A percentile compares a stretch with the other conserved stretches of the same genome.
Conservation (phyloP, 2,329 filamentous ascomycete species). For the Claviceps quebecensis region DNA sequence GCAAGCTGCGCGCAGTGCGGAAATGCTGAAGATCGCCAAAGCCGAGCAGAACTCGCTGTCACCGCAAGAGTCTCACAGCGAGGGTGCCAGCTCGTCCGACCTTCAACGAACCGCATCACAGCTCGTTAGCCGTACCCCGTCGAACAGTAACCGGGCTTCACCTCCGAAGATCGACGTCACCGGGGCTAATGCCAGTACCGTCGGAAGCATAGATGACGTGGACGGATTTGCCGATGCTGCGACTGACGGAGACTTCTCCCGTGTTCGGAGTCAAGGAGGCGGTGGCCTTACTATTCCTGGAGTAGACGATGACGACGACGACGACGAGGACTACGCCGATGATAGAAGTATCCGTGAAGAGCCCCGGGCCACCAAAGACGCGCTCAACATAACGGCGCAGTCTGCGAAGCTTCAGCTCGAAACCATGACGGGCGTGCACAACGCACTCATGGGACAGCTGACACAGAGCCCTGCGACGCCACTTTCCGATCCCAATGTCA, state of each 20-base stretch:
- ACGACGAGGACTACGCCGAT: conserved; percentile 61
- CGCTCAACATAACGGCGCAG: conserved; percentile 92
- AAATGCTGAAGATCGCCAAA: conserved; percentile 65
- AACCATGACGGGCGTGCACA: conserved; percentile 71
- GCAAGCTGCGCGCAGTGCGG: conserved; percentile 59
- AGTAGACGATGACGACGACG: conserved; percentile 37
- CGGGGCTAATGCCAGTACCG: conserved; percentile 32
- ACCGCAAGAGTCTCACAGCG: conserved; percentile 32
- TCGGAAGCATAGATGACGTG: conserved; percentile 33
- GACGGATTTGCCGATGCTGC: conserved; percentile 36
- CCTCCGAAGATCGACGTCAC: conserved; percentile 23
- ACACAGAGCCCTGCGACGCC: conserved; percentile 53
- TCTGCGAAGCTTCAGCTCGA: conserved; percentile 88
- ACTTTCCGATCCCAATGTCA: conserved; percentile 63
- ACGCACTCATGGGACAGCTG: conserved; percentile 59
- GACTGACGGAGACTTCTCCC: conserved; percentile 28
- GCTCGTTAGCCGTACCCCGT: conserved; percentile 18
- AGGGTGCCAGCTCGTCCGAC: conserved; percentile 38
- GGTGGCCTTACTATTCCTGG: conserved; percentile 20
- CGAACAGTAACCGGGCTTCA: conserved; percentile 10
- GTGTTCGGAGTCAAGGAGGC: conserved; percentile 21
- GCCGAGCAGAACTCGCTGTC: conserved; percentile 50
- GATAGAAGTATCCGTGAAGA: conserved; percentile 66
- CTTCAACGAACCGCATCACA: conserved; percentile 30
- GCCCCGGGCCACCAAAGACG: conserved; percentile 69